Evolutionary conservation across 2,329 filamentous ascomycete species (phyloP), one percentile per base, ranked within the genome.

Genomic region (Coleophoma crateriformis): DNA sequence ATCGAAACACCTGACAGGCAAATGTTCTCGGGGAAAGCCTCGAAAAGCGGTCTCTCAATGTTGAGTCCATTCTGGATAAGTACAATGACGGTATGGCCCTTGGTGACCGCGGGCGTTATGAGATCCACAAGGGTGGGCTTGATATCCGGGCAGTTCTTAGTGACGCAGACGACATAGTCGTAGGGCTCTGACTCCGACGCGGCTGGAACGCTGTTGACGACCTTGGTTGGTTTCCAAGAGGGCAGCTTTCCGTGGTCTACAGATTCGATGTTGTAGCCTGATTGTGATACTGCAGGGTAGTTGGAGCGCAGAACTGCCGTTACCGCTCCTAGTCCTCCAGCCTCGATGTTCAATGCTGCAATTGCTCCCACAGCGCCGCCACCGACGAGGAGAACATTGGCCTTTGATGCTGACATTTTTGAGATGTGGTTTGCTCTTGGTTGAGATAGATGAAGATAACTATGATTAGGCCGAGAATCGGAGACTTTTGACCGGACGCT

Each of bases 51-150:
- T 19, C 43, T 33, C 33, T 58, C 55, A 44, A 58, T 58, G 27
- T 54, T 55, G 8, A 58, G 52, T 4, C 55, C 54, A 33, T 58
- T 58, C 40, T 58, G 54, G 11, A 58, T 48, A 37, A 58, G 50
- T 12, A 52, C 48, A 11, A 58, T 50, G 15, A 50, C 44, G 7
- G 52, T 58, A 19, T 56, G 48, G 3, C 52, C 54, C 11, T 50
- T 51, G 1, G 55, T 56, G 5, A 58, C 52, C 11, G 54, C 54
- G 7, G 55, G 52, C 7, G 45, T 46, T 20, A 58, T 54, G 2
- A 56, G 27, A n/a, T 42, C 46, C n/a, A 48, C 38, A 12, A 58
- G 48, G 8, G 51, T 46, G 0, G 79, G 78, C 3, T 49, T 52
- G 44, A 54, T 50, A 38, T 58, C 55, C 3, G 55, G 55, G 7